Evolutionary conservation across 208 protist species (phyloP).

Genomic region (Trypanosoma caninum): DNA sequence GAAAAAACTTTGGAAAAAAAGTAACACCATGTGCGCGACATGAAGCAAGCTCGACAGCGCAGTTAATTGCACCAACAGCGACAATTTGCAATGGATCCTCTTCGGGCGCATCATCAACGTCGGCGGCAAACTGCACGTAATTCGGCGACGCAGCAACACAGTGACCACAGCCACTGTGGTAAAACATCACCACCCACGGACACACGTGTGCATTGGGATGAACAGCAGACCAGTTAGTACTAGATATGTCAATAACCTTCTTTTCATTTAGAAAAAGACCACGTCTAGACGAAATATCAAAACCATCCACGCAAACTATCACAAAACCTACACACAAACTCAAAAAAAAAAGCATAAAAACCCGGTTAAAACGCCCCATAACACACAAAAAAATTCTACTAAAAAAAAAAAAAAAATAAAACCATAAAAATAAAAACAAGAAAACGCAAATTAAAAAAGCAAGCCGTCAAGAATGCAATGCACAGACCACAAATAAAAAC

Average conservation of each 20-base stretch:
- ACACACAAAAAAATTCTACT: background rate
- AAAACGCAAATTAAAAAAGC: background rate
- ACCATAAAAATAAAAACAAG: slow-evolving; percentile 7
- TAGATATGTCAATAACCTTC: slow-evolving; percentile 24
- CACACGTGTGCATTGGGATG: slow-evolving; percentile 27
- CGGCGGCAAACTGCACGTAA: slow-evolving; percentile 18
- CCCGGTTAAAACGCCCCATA: background rate
- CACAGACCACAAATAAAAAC: too few relatives aligned
- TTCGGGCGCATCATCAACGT: slow-evolving; percentile 1
- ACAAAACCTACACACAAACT: background rate
- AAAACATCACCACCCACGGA: slow-evolving; percentile 60
- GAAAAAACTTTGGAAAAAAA: slow-evolving; percentile 30
- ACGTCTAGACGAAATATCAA: background rate
- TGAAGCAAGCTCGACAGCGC: slow-evolving; percentile 18
- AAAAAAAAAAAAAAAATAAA: slow-evolving; percentile 7
- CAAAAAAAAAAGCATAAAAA: slow-evolving; percentile 11
- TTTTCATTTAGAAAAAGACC: slow-evolving; percentile 19
- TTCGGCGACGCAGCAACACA: slow-evolving; percentile 39
- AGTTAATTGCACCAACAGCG: slow-evolving; percentile 39
- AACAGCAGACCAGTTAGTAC: background rate
- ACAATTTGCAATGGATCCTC: slow-evolving; percentile 17
- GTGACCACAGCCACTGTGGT: slow-evolving; percentile 50
- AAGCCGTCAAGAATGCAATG: too few relatives aligned
- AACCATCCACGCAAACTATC: background rate
- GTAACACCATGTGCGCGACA: slow-evolving; percentile 30